Evolutionary conservation across 73 alveolate genomes (phyloP).

Genomic region (Tetrahymena thermophila): DNA sequence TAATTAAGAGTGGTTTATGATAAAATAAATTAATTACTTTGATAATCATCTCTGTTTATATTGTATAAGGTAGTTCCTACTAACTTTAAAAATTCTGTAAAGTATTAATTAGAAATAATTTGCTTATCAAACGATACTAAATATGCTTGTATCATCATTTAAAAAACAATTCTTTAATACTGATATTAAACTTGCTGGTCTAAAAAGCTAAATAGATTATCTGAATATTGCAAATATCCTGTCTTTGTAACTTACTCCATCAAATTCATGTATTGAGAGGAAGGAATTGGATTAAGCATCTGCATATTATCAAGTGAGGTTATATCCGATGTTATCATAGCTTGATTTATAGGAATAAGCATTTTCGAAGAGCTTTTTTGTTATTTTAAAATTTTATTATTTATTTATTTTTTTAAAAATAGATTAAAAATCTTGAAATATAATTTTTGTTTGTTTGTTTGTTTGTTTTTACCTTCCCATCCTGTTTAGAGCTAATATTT

Average conservation of each 20-base stretch:
- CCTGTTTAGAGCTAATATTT: background rate
- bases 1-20: background rate
- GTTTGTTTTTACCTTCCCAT: background rate
- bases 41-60: background rate
- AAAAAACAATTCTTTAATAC: background rate
- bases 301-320: background rate
- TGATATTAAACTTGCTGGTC: background rate
- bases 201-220: background rate
- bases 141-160: background rate
- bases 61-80: background rate
- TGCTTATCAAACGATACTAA: background rate
- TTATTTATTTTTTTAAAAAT: too few relatives aligned
- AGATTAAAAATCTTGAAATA: too few relatives aligned
- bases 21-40: background rate
- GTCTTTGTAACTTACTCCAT: background rate
- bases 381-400: too few relatives aligned
- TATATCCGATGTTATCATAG: background rate
- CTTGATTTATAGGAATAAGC: background rate
- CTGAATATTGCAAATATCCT: background rate
- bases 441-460: too few relatives aligned
- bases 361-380: background rate
- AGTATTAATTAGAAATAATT: background rate
- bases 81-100: background rate
- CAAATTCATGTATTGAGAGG: background rate
- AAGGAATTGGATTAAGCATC: background rate